Conservation (phyloP, 306 rosid genomes). For the Glycine tomentella region DNA sequence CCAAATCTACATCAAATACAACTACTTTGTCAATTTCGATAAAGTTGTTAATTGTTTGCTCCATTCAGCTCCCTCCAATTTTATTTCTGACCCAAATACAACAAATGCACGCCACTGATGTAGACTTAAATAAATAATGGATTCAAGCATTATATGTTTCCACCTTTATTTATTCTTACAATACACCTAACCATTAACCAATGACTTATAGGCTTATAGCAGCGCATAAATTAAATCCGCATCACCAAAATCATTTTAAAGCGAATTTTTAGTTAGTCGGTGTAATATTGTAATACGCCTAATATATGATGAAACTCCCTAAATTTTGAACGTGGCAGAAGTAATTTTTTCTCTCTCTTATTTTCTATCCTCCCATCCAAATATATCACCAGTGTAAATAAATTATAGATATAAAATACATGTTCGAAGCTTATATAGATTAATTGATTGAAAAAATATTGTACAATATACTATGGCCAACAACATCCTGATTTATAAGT, state of each 20-base stretch:
- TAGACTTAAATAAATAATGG: neutral
- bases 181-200: neutral
- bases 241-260: neutral
- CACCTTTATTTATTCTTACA: neutral
- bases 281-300: neutral
- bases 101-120: neutral
- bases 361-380: too few relatives aligned
- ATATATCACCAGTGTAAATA: too few relatives aligned
- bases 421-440: too few relatives aligned
- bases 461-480: too few relatives aligned
- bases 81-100: neutral
- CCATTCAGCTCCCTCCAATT: neutral
- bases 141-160: neutral
- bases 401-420: too few relatives aligned
- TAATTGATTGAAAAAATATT: too few relatives aligned
- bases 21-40: conserved; percentile 29
- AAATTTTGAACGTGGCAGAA: neutral
- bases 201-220: neutral
- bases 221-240: neutral
- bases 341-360: neutral
- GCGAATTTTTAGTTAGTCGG: neutral
- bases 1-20: conserved; percentile 11
- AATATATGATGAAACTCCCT: neutral
- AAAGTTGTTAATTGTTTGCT: neutral
- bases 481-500: too few relatives aligned